Percentiles rank a stretch among this genome's conserved stretches.
These are phyloP conservation scores for Trichosanthes truncata DNA, from an alignment of 306 rosid species.

Conservation along the genomic window DNA sequence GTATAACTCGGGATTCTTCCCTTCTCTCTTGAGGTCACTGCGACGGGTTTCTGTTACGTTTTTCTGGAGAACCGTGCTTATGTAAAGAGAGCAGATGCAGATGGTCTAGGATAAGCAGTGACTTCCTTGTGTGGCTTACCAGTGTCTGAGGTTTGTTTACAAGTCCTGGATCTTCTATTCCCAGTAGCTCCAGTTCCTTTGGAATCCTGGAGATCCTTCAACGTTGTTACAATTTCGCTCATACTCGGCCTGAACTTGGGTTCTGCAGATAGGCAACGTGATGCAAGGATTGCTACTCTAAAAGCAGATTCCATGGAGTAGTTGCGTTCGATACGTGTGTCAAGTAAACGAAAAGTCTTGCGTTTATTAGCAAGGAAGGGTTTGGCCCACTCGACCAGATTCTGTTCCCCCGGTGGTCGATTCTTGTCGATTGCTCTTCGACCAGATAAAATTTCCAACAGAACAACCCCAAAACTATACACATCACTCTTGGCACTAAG, in stretches of 20 bases:
- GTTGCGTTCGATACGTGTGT: conserved; percentile 35
- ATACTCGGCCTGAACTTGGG: conserved; percentile 39
- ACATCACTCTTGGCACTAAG: conserved; percentile 41
- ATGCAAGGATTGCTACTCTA: conserved; percentile 27
- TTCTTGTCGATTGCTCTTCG: conserved; percentile 44
- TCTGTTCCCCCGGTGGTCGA: conserved; percentile 37
- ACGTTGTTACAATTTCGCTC: conserved; percentile 22
- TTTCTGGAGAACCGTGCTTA: not conserved
- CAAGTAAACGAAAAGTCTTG: conserved; percentile 34
- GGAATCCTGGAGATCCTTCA: conserved; percentile 31
- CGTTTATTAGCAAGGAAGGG: conserved; percentile 36
- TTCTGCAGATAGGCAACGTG: conserved; percentile 31
- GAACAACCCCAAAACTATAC: conserved; percentile 42
- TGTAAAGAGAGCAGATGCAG: conserved; percentile 12
- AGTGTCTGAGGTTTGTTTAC: not conserved
- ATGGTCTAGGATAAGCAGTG: conserved; percentile 16
- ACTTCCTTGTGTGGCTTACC: not conserved
- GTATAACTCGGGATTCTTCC: not conserved
- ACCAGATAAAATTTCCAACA: conserved; percentile 39
- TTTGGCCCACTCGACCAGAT: conserved; percentile 38
- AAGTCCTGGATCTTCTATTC: conserved; percentile 9
- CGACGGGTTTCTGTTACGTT: not conserved
- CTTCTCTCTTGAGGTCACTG: not conserved
- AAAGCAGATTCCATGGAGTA: conserved; percentile 31
- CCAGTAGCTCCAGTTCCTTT: not conserved